Conservation (phyloP, 441 rosid genomes). For the Macaranga tanarius region DNA sequence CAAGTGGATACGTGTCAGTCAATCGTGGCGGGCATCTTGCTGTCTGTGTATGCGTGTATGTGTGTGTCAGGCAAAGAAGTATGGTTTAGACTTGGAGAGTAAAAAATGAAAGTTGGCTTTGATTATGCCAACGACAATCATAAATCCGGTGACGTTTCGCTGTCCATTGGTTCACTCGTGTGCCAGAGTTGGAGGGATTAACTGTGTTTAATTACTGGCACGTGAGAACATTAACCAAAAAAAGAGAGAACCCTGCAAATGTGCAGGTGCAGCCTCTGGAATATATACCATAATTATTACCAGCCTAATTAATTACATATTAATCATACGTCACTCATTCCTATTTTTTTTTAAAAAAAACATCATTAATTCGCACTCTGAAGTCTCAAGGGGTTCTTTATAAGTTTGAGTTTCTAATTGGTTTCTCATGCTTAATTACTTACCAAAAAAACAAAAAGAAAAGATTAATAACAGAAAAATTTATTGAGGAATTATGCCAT, state of each 20-base stretch:
- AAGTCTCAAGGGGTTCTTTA: too few species aligned
- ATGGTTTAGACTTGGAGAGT: background rate
- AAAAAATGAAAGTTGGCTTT: background rate
- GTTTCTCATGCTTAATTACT: too few species aligned
- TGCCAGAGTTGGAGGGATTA: background rate
- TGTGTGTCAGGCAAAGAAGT: background rate
- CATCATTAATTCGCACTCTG: too few species aligned
- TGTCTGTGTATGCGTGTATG: slow-evolving; percentile 7
- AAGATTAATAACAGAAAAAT: too few species aligned
- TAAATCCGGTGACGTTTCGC: slow-evolving; percentile 17
- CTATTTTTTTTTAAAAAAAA: too few species aligned
- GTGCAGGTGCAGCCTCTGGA: background rate
- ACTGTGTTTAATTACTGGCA: background rate
- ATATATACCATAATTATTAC: too few species aligned
- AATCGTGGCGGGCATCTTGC: background rate
- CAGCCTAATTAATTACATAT: background rate
- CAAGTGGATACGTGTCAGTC: slow-evolving; percentile 28
- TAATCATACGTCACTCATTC: background rate
- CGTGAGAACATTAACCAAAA: background rate
- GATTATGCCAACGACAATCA: too few species aligned
- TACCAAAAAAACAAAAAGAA: too few species aligned
- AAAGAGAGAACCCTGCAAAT: too few species aligned
- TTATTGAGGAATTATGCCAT: too few species aligned
- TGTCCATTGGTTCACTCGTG: slow-evolving; percentile 1
- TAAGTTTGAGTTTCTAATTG: too few species aligned